These are phyloP conservation scores for Zancudomyces culisetae DNA, from an alignment of 371 early-diverging fungal species.

Conservation along the genomic window DNA sequence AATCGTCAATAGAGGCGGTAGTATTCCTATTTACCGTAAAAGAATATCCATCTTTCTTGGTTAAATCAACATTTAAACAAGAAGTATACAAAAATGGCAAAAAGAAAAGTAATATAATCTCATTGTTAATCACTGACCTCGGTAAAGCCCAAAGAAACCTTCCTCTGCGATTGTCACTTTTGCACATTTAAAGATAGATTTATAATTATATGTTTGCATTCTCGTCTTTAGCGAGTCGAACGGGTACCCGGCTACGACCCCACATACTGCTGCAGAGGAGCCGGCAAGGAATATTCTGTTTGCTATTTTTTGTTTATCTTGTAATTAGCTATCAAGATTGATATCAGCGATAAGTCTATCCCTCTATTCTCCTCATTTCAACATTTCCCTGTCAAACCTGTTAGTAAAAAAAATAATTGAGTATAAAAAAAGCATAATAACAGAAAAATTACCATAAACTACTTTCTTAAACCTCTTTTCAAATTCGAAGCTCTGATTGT, in stretches of 20 bases:
- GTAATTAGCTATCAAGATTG: no score
- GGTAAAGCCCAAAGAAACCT: slow-evolving; percentile 49
- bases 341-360: no score
- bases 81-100: no score
- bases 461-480: no score
- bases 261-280: slow-evolving; percentile 18
- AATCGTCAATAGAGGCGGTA: slow-evolving; percentile 52
- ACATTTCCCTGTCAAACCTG: no score
- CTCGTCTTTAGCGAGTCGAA: slow-evolving; percentile 65
- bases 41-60: neutral
- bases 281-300: slow-evolving; percentile 22
- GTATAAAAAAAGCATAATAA: no score
- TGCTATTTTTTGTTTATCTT: no score
- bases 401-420: no score
- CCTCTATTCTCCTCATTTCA: no score
- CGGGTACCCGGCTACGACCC: slow-evolving; percentile 23
- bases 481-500: no score
- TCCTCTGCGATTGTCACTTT: slow-evolving; percentile 44
- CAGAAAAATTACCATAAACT: no score
- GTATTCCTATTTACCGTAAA: slow-evolving; percentile 28
- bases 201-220: slow-evolving; percentile 59
- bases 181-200: slow-evolving; percentile 41
- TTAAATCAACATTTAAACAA: neutral
- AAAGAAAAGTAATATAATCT: no score
- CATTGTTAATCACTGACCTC: slow-evolving; percentile 24